These are phyloP conservation scores for Leptographium galeiforme DNA, from an alignment of 2,329 filamentous ascomycete genomes.

Conservation along the genomic window DNA sequence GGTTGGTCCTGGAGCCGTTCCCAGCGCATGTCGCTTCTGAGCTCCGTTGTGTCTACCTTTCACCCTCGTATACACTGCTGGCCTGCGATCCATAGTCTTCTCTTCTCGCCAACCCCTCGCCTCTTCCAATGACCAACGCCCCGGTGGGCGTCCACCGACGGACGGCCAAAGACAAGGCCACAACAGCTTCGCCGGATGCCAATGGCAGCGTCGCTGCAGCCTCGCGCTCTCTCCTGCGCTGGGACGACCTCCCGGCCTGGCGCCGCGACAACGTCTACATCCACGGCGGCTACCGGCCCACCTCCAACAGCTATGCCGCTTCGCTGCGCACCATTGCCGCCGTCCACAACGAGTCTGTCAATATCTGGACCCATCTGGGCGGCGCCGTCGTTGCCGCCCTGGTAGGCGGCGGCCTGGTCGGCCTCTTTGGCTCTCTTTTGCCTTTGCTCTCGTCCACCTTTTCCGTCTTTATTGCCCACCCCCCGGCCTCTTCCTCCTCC, in stretches of 20 bases:
- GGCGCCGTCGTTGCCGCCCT: slow-evolving; percentile 48
- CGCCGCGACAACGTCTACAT: slow-evolving; percentile 48
- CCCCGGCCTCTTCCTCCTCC: slow-evolving; percentile 32
- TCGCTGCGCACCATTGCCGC: slow-evolving; percentile 35
- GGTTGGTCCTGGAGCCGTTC: too few relatives aligned
- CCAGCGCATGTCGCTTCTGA: too few relatives aligned
- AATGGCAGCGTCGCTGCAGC: too few relatives aligned
- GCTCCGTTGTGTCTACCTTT: too few relatives aligned
- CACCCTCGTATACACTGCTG: too few relatives aligned
- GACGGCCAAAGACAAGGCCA: too few relatives aligned
- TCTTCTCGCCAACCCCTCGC: too few relatives aligned
- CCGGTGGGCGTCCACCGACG: too few relatives aligned
- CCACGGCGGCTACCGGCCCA: slow-evolving; percentile 37
- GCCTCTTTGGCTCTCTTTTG: background rate
- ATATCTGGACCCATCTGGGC: slow-evolving; percentile 51
- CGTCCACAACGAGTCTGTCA: slow-evolving; percentile 49
- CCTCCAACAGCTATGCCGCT: slow-evolving; percentile 31
- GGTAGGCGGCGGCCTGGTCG: slow-evolving; percentile 31
- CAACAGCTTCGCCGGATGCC: too few relatives aligned
- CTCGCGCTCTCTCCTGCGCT: slow-evolving; percentile 26
- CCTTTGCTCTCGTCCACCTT: background rate
- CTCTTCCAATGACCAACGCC: too few relatives aligned
- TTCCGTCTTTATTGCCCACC: background rate
- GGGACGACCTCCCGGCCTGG: slow-evolving; percentile 46
- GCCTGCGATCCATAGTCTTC: too few relatives aligned